Percentiles rank a stretch among this genome's conserved stretches.
phyloP scores from a whole-genome alignment of 768 basidiomycete genomes.

The Phlebiopsis gigantea region DNA sequence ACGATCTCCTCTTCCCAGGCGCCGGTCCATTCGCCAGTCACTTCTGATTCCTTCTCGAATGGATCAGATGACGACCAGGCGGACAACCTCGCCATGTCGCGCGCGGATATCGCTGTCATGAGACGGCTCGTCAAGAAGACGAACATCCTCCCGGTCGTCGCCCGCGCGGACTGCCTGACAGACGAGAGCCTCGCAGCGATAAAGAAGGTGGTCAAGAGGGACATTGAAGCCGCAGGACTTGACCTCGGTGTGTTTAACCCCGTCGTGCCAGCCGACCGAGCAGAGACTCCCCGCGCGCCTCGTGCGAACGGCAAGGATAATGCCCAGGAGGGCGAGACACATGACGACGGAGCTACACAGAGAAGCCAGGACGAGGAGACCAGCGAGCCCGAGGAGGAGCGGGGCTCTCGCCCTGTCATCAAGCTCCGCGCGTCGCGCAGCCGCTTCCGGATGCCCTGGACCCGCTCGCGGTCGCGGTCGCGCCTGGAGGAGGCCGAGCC shows the following conservation, averaged over 20 bases:
- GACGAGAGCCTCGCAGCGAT: slow-evolving; percentile 67
- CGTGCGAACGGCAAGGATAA: slow-evolving; percentile 1
- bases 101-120: slow-evolving; percentile 75
- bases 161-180: slow-evolving; percentile 77
- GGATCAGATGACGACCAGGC: slow-evolving; percentile 47
- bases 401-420: slow-evolving; percentile 69
- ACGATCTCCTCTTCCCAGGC: slow-evolving; percentile 51
- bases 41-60: slow-evolving; percentile 44
- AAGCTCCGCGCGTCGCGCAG: slow-evolving; percentile 57
- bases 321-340: neutral
- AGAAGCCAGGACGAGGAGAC: slow-evolving; percentile 22
- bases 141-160: slow-evolving; percentile 80
- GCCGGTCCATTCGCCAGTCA: slow-evolving; percentile 47
- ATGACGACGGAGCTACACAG: slow-evolving; percentile 1
- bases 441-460: slow-evolving; percentile 26
- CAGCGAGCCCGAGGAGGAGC: slow-evolving; percentile 42
- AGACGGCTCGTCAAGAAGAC: slow-evolving; percentile 65
- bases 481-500: slow-evolving; percentile 61
- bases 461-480: slow-evolving; percentile 64
- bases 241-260: slow-evolving; percentile 75
- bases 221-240: slow-evolving; percentile 59
- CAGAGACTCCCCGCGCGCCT: neutral
- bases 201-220: slow-evolving; percentile 68
- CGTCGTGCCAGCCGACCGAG: slow-evolving; percentile 22
- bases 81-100: slow-evolving; percentile 59